Evolutionary conservation across 208 protist genomes (phyloP), one percentile per base, ranked within the genome.

Genomic region (Endotrypanum monterogeii): DNA sequence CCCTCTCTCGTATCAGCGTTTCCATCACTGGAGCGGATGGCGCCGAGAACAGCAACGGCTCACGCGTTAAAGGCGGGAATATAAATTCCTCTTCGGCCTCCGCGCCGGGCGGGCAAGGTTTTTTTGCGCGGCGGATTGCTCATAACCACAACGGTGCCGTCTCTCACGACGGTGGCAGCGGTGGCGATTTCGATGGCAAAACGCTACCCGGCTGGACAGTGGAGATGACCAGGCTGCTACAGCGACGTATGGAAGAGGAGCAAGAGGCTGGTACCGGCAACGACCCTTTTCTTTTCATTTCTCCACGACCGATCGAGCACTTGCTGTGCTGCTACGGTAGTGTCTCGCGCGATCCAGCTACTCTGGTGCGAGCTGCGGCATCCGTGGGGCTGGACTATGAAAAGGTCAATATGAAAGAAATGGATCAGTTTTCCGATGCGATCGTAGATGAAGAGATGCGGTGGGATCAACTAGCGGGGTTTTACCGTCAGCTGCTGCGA

Each of bases 401-500:
- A 44, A 62, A 35, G 67, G 20, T 55, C 55, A 65, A 58, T 52
- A 77, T 67, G 30, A 67, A 55, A n/a, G 84, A 82, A 37, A 76
- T 82, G 30, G 82, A 86, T 52, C 74, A 85, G 65, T 52, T 86
- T 25, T 65, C 68, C 48, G 65, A 76, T 60, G 83, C 78, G 32
- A 85, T 89, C 41, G 78, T 84, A 14, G 61, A 78, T 58, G 88
- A 93, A 74, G 82, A 90, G 55, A 12, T 68, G 35, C 78, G 85
- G 20, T 96, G 92, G 90, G 77, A 81, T 44, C 84, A 89, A 66
- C n/a, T 96, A 23, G 86, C 66, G 23, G 66, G 73, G 14, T 93
- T 86, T 69, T 87, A 96, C 60, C 84, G 92, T 41, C 77, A 86
- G 56, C 16, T 96, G 23, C 66, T 94, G 70, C 75, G 82, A n/a